Evolutionary conservation across 2,329 filamentous ascomycete species (phyloP).

Genomic region (Biscogniauxia mediterranea): DNA sequence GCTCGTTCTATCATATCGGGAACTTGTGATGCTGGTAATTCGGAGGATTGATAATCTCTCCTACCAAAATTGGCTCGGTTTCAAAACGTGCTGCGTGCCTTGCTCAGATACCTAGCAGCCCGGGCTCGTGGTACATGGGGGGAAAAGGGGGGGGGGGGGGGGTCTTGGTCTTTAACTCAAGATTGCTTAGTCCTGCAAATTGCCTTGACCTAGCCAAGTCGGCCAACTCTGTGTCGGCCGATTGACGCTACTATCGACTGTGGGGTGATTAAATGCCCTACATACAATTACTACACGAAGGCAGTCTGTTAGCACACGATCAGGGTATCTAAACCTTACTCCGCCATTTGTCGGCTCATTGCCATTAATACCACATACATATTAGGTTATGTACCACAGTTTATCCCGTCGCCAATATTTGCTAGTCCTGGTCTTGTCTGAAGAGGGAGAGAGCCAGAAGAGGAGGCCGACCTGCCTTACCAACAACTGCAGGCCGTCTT

Average conservation of each 20-base stretch:
- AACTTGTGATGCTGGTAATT: background rate
- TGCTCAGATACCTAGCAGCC: background rate
- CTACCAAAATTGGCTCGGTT: background rate
- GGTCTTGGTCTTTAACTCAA: background rate
- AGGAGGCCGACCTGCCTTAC: background rate
- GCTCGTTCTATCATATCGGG: background rate
- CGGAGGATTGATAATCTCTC: background rate
- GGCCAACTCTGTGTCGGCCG: too few relatives aligned
- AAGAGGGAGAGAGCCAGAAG: background rate
- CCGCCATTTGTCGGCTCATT: background rate
- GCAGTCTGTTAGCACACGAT: background rate
- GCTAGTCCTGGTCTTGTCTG: background rate
- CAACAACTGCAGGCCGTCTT: slow-evolving; percentile 1
- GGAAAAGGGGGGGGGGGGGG: too few relatives aligned
- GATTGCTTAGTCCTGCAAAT: background rate
- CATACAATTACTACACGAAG: background rate
- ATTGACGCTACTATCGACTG: background rate
- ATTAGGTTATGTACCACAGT: background rate
- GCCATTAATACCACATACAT: background rate
- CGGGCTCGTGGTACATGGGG: background rate
- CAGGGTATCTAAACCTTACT: background rate
- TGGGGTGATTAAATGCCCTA: background rate
- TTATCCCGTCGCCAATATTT: background rate
- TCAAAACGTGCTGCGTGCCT: background rate
- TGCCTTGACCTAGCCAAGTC: background rate